Base-by-base conservation (phyloP, 768 basidiomycete genomes). In the Lactarius hengduanensis region DNA sequence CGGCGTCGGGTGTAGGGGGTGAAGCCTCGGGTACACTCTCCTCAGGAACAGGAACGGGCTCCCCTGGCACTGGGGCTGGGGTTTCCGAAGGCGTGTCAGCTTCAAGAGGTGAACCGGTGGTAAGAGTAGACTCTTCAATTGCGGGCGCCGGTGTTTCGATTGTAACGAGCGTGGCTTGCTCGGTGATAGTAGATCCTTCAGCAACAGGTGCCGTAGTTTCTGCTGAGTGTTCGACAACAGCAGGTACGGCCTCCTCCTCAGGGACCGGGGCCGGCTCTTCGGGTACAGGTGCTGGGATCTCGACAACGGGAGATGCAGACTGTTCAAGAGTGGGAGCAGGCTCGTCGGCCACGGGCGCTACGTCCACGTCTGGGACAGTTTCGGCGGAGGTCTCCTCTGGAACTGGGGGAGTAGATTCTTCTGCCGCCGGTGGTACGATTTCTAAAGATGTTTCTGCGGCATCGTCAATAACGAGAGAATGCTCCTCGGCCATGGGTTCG, bases 51-150 rank as follows among this genome's bases (percentile, higher is more conserved):
- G 57, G 43, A 28, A 47, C 22, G 5, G 10, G 38, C 9, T 62
- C 61, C 43, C 58, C 65, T 7, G 32, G 7, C 20, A 9, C 8
- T 4, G 57, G 40, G 26, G 50, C 40, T 11, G 30, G n/a, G 9
- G 47, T 41, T 28, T 66, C 65, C 8, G 11, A 45, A 40, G 56
- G 45, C 0, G n/a, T 28, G 43, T 45, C 59, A 43, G 40, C 53
- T 32, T 6, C 36, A 7, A 50, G 57, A n/a, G 43, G 43, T n/a
- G 4, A n/a, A 45, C 20, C 9, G 3, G 43, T n/a, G 56, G 32
- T 36, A 36, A 30, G 16, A 36, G 18, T 30, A 34, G 30, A 13
- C 6, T 57, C 65, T 38, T 62, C 61, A 28, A 26, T 9, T n/a
- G 32, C 36, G 10, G 36, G 36, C 1, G 57, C 32, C 15, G 50